These are phyloP conservation scores for Nemania sp. DNA, from an alignment of 2,329 filamentous ascomycete genomes.

Conservation along the genomic window DNA sequence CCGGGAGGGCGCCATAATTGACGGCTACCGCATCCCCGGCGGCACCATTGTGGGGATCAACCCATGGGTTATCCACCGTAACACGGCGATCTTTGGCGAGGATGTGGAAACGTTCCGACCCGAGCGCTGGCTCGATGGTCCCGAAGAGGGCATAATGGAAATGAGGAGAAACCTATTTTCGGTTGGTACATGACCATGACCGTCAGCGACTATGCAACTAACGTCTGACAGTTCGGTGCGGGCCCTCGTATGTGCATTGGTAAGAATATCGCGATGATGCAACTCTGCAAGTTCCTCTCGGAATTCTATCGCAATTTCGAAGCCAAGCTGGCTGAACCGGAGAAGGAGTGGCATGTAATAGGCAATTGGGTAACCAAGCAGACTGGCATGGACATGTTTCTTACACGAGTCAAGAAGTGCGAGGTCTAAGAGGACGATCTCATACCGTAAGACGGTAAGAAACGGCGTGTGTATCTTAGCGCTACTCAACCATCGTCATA, in stretches of 20 bases:
- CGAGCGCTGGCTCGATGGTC: slow-evolving; percentile 11
- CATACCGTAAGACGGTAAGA: not conserved
- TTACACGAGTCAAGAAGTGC: not conserved
- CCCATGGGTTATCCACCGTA: slow-evolving; percentile 17
- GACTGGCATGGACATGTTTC: slow-evolving; percentile 3
- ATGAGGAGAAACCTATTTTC: slow-evolving; percentile 7
- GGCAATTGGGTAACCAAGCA: slow-evolving; percentile 17
- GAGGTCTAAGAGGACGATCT: not conserved
- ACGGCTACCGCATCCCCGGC: slow-evolving; percentile 15
- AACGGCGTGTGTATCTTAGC: not conserved
- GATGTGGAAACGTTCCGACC: slow-evolving; percentile 17
- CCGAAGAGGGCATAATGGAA: not conserved
- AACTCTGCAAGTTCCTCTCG: slow-evolving; percentile 15
- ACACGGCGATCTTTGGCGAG: slow-evolving; percentile 8
- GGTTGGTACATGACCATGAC: not conserved
- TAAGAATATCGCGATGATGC: slow-evolving; percentile 16
- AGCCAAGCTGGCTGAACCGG: not conserved
- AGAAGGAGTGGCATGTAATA: slow-evolving; percentile 22
- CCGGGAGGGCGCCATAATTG: not conserved
- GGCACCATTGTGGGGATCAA: slow-evolving; percentile 22
- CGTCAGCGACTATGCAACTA: not conserved
- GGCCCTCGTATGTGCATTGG: slow-evolving; percentile 25
- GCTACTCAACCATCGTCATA: not conserved
- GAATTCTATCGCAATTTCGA: slow-evolving; percentile 17
- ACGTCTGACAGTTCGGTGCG: slow-evolving; percentile 16